Percentiles rank a stretch among this genome's conserved stretches.
These are phyloP conservation scores for Avicennia marina DNA, from an alignment of 257 asterid species.

Conservation along the genomic window DNA sequence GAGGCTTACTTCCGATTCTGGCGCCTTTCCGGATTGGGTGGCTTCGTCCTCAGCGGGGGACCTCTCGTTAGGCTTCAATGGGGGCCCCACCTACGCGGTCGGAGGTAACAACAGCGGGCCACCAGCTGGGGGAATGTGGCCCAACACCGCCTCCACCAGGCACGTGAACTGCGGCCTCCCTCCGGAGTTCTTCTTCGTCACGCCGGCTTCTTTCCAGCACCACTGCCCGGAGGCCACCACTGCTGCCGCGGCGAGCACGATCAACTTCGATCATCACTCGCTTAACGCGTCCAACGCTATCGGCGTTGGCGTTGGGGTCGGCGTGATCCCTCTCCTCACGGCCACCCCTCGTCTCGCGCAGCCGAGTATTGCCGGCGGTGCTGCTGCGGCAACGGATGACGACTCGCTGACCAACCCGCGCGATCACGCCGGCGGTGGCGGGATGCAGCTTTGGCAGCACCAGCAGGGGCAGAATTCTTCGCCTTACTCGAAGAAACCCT, in stretches of 20 bases:
- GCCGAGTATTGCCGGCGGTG: background rate
- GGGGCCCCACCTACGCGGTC: conserved; percentile 28
- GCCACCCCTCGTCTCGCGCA: conserved; percentile 27
- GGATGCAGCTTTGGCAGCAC: conserved; percentile 43
- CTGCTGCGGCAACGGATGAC: conserved; percentile 11
- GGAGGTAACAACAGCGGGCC: background rate
- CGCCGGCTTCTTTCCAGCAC: conserved; percentile 47
- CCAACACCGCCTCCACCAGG: conserved; percentile 27
- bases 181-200: conserved; percentile 48
- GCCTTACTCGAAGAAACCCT: conserved; percentile 13
- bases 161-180: conserved; percentile 51
- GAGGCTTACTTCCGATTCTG: conserved; percentile 35
- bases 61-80: conserved; percentile 58
- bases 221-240: conserved; percentile 19
- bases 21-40: conserved; percentile 53
- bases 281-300: conserved; percentile 13
- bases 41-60: conserved; percentile 42
- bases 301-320: conserved; percentile 22
- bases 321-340: conserved; percentile 34
- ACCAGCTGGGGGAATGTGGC: conserved; percentile 13
- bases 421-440: conserved; percentile 13
- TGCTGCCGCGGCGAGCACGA: conserved; percentile 16
- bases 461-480: conserved; percentile 18
- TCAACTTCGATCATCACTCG: conserved; percentile 38
- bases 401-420: conserved; percentile 7